Evolutionary conservation across 75 land plant species (phyloP), one percentile per base, ranked within the genome.

Genomic region (Pinus taeda): DNA sequence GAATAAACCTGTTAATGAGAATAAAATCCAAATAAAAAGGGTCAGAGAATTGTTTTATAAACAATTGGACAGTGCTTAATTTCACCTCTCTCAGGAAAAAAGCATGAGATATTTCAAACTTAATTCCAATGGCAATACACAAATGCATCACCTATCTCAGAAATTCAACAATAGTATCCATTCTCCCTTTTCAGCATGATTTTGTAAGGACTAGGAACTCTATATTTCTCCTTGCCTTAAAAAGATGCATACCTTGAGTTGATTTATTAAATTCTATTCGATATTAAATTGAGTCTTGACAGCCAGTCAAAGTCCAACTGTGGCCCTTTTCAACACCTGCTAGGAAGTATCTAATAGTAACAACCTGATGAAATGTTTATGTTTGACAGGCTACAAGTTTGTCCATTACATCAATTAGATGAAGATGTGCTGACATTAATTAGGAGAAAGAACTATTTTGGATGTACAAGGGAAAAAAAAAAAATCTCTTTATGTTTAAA

Each of bases 1-100:
- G 99, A 88, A 78, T 97, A 93, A 13, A 97, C 92, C 99, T 97
- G 87, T 55, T 69, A 69, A 69, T 20, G 22, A 42, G 72, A 39
- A 33, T 65, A 69, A 42, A 42, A 42, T 39, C 37, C n/a, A n/a
- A 37, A 42, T 49, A 49, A 49, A 11, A 20, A 69, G n/a, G 37
- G 71, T 42, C 72, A 69, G 13, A n/a, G 72, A 69, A 37, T 69
- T 17, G 22, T 42, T 45, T 7, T 7, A 65, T 42, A 69, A 39
- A 39, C 36, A 37, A 37, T n/a, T 2, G n/a, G n/a, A 14, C 7
- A 11, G 20, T 69, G 53, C 3, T 69, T 45, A 66, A 17, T 17
- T 66, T 42, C 36, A 42, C 45, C 30, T 33, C 71, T 66, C 36
- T 18, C 15, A 36, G 55, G 11, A 49, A 49, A 49, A 9, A 49